phyloP scores from a whole-genome alignment of 2,329 filamentous ascomycete species.

The Seiridium cupressi region DNA sequence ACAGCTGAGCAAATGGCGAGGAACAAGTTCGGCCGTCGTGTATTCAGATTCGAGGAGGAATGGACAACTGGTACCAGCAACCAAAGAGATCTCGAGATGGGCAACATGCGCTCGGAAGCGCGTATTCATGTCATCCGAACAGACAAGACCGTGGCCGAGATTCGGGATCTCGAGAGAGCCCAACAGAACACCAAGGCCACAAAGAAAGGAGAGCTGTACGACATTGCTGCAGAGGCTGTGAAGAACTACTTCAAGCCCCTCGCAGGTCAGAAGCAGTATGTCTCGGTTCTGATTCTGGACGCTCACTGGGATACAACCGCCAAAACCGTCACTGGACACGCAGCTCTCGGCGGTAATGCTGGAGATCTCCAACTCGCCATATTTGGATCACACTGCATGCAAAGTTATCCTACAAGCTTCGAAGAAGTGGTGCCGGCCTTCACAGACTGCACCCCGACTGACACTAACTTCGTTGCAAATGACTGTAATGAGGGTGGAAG shows the following conservation, averaged over 20 bases:
- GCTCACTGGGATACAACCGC: constrained; percentile 77
- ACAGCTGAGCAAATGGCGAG: constrained; percentile 95
- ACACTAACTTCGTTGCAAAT: constrained; percentile 77
- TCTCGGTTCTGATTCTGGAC: constrained; percentile 84
- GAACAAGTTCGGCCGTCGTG: constrained; percentile 80
- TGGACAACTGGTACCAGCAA: constrained; percentile 85
- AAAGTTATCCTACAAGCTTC: constrained; percentile 84
- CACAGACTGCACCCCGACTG: constrained; percentile 84
- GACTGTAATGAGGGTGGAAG: constrained; percentile 85
- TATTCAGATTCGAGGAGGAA: constrained; percentile 90
- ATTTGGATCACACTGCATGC: constrained; percentile 88
- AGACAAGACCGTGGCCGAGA: constrained; percentile 80
- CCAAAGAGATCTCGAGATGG: constrained; percentile 66
- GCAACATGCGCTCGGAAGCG: constrained; percentile 83
- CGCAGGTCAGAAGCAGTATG: constrained; percentile 81
- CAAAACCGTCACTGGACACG: constrained; percentile 75
- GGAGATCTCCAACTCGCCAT: constrained; percentile 81
- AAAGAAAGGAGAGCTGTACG: constrained; percentile 71
- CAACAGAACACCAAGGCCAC: constrained; percentile 73
- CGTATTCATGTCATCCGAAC: constrained; percentile 83
- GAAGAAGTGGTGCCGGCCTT: constrained; percentile 91
- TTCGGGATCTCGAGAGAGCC: constrained; percentile 73
- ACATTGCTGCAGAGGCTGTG: constrained; percentile 75
- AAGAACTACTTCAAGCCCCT: constrained; percentile 71
- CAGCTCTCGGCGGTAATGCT: constrained; percentile 72